phyloP scores from a whole-genome alignment of 108 stramenopile species.

The Nitzschia putrida region DNA sequence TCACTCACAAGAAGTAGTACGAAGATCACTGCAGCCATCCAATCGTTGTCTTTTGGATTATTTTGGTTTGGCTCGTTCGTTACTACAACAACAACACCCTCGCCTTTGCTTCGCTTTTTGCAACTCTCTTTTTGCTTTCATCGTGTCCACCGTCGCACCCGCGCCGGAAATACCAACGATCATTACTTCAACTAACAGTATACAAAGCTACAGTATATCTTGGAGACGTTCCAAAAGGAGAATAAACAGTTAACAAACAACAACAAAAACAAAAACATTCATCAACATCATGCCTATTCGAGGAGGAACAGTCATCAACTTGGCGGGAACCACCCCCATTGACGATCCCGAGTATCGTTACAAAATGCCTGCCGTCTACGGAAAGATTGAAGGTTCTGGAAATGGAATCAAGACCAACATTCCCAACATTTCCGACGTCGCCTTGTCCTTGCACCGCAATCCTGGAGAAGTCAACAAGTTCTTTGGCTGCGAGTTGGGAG shows the following conservation, averaged over 20 bases:
- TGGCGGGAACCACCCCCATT: conserved; percentile 82
- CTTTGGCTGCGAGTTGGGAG: conserved; percentile 98
- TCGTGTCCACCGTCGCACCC: conserved; percentile 24
- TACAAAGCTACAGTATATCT: conserved; percentile 4
- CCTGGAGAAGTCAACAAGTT: conserved; percentile 96
- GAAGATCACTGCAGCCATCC: conserved; percentile 1
- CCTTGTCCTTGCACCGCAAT: conserved; percentile 78
- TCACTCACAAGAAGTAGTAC: not conserved
- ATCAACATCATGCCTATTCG: conserved; percentile 62
- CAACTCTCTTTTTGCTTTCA: not conserved
- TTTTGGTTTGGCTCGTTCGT: not conserved
- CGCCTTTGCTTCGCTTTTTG: not conserved
- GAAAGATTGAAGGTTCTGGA: conserved; percentile 97
- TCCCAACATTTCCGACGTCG: conserved; percentile 93
- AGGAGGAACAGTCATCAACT: conserved; percentile 87
- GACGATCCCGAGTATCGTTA: conserved; percentile 96
- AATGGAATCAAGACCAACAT: conserved; percentile 99
- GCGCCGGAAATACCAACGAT: conserved; percentile 38
- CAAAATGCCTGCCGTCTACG: conserved; percentile 96
- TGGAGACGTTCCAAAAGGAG: conserved; percentile 17
- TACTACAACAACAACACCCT: no score
- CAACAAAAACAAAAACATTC: conserved; percentile 17
- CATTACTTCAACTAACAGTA: conserved; percentile 30
- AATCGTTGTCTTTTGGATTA: conserved; percentile 9
- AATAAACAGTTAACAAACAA: conserved; percentile 19